Evolutionary conservation across 495 filamentous ascomycete species (phyloP).

Genomic region (Penicillium maclennaniae): DNA sequence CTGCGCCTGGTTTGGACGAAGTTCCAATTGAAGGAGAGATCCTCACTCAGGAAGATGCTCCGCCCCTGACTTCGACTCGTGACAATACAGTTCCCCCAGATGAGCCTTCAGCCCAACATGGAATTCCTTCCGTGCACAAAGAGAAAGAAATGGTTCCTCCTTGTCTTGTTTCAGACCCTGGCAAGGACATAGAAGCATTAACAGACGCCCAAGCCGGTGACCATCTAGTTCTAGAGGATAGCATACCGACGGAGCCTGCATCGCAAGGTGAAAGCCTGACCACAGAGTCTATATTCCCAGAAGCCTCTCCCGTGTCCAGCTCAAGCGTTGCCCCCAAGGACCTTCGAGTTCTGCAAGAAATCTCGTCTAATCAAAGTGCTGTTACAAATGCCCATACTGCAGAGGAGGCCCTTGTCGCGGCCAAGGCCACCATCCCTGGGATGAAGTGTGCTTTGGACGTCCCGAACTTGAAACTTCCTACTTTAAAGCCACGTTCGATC

Average conservation of each 20-base stretch:
- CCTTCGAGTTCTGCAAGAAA: neutral
- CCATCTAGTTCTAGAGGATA: neutral
- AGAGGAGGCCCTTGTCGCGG: neutral
- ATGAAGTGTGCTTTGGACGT: neutral
- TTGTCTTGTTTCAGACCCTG: neutral
- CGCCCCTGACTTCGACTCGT: neutral
- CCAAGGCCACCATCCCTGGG: neutral
- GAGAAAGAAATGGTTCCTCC: neutral
- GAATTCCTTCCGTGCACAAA: neutral
- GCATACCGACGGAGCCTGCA: neutral
- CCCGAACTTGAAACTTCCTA: neutral
- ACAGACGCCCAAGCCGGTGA: neutral
- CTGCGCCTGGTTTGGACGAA: neutral
- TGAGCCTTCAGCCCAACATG: neutral
- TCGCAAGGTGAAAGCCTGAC: neutral
- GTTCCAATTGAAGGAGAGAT: neutral
- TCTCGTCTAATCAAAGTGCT: neutral
- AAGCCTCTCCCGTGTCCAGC: neutral
- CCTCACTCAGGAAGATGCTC: neutral
- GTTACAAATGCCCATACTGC: neutral
- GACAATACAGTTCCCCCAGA: neutral
- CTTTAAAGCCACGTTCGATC: neutral
- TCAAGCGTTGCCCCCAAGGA: neutral
- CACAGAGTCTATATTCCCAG: neutral
- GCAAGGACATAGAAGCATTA: neutral